Evolutionary conservation across 352 stramenopile genomes (phyloP).

Genomic region (Globisporangium perplexum): DNA sequence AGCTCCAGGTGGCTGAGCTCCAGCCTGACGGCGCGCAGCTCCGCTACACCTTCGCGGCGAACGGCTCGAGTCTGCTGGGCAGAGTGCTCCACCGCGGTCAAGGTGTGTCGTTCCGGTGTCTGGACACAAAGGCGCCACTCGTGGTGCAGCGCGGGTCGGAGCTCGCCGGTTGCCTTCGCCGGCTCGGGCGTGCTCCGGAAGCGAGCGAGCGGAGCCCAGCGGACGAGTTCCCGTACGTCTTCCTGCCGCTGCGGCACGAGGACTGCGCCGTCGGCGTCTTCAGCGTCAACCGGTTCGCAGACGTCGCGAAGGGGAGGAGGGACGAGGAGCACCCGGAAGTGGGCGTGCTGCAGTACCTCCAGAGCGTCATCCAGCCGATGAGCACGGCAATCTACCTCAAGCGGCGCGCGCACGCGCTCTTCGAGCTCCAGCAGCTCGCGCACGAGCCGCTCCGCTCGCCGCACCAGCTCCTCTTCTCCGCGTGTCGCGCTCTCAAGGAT

Average conservation of each 20-base stretch:
- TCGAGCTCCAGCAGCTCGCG: conserved; percentile 28
- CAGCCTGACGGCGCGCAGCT: conserved; percentile 36
- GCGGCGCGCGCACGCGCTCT: conserved; percentile 40
- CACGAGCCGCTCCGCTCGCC: conserved; percentile 45
- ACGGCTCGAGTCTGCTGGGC: conserved; percentile 27
- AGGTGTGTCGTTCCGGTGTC: conserved; percentile 48
- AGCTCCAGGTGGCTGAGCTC: conserved; percentile 53
- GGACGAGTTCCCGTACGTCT: conserved; percentile 41
- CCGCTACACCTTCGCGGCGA: conserved; percentile 41
- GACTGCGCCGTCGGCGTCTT: conserved; percentile 55
- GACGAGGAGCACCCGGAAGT: conserved; percentile 63
- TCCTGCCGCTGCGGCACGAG: conserved; percentile 64
- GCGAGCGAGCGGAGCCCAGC: background rate
- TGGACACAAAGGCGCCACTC: conserved; percentile 35
- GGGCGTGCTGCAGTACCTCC: conserved; percentile 51
- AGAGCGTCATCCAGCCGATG: conserved; percentile 29
- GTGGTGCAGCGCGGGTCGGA: conserved; percentile 33
- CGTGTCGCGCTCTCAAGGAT: conserved; percentile 34
- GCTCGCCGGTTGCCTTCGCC: conserved; percentile 23
- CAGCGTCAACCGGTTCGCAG: conserved; percentile 47
- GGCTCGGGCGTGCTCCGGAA: conserved; percentile 11
- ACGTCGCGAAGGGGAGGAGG: conserved; percentile 43
- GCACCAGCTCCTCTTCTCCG: conserved; percentile 44
- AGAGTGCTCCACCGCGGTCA: conserved; percentile 36
- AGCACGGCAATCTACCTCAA: conserved; percentile 58